Conservation (phyloP, 1,139 yeast species). For the Pichia sp. region DNA sequence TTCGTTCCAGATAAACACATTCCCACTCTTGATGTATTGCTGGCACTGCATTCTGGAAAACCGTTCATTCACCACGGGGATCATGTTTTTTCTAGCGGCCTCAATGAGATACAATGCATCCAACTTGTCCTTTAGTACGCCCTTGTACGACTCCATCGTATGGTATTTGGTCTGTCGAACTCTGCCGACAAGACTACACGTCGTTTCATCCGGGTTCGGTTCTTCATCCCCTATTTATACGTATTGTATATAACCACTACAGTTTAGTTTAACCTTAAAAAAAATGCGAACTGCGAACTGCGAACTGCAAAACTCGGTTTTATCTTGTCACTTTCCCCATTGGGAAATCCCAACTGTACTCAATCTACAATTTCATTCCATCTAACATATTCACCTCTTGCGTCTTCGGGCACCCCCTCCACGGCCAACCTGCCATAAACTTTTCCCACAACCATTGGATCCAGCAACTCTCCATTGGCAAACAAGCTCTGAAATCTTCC, state of each 20-base stretch:
- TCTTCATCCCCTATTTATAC: background rate
- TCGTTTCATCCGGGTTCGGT: background rate
- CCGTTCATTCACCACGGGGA: slow-evolving; percentile 56
- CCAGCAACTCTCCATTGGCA: slow-evolving; percentile 45
- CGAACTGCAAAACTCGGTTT: background rate
- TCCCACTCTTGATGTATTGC: slow-evolving; percentile 41
- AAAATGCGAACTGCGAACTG: background rate
- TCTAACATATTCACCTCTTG: slow-evolving; percentile 62
- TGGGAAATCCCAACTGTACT: background rate
- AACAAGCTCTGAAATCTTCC: slow-evolving; percentile 58
- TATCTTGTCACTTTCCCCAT: background rate
- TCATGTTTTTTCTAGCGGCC: slow-evolving; percentile 50
- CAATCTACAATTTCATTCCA: slow-evolving; percentile 37
- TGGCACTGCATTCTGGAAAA: slow-evolving; percentile 53
- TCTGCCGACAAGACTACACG: too few relatives aligned
- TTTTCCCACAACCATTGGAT: slow-evolving; percentile 64
- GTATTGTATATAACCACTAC: background rate
- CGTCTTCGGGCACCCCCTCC: slow-evolving; percentile 43
- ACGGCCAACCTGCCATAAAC: slow-evolving; percentile 61
- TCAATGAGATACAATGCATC: slow-evolving; percentile 64
- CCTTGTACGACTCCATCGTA: slow-evolving; percentile 53
- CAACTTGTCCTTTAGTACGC: slow-evolving; percentile 47
- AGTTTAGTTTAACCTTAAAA: background rate
- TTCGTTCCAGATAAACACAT: slow-evolving; percentile 68
- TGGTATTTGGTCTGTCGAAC: background rate